Conservation (phyloP, 139 green algal species). For the Edaphochlamys debaryana region DNA sequence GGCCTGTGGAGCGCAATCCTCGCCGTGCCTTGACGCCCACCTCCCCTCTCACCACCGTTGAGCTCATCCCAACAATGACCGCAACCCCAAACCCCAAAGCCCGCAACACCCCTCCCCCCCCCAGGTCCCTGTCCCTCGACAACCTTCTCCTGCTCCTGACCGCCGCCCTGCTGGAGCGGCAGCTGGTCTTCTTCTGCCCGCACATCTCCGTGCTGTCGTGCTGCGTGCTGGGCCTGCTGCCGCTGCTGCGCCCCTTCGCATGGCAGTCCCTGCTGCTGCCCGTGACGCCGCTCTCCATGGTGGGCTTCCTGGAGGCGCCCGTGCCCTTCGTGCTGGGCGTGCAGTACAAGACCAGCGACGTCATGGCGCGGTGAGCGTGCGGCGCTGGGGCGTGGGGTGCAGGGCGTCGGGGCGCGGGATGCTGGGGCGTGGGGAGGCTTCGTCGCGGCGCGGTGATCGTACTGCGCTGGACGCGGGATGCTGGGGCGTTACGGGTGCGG, state of each 20-base stretch:
- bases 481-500: too few relatives aligned
- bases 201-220: constrained; percentile 78
- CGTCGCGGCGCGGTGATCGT: too few relatives aligned
- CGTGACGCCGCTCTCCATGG: constrained; percentile 73
- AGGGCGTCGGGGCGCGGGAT: too few relatives aligned
- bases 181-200: constrained; percentile 91
- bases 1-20: too few relatives aligned
- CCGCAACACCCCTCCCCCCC: not conserved
- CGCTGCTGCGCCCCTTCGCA: constrained; percentile 85
- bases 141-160: constrained; percentile 84
- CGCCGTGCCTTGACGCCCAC: too few relatives aligned
- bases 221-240: constrained; percentile 80
- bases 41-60: too few relatives aligned
- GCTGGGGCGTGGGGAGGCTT: too few relatives aligned
- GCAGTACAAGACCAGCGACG: constrained; percentile 90
- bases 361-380: constrained; percentile 61
- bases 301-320: constrained; percentile 78
- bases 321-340: constrained; percentile 88
- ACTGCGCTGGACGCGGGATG: too few relatives aligned
- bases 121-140: constrained; percentile 78
- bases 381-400: not conserved
- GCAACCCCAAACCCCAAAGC: too few relatives aligned
- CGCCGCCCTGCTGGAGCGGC: constrained; percentile 86
- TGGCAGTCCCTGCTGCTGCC: constrained; percentile 92
- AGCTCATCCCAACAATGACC: too few relatives aligned